phyloP scores from a whole-genome alignment of 495 filamentous ascomycete species.

The Annulohypoxylon maeteangense region DNA sequence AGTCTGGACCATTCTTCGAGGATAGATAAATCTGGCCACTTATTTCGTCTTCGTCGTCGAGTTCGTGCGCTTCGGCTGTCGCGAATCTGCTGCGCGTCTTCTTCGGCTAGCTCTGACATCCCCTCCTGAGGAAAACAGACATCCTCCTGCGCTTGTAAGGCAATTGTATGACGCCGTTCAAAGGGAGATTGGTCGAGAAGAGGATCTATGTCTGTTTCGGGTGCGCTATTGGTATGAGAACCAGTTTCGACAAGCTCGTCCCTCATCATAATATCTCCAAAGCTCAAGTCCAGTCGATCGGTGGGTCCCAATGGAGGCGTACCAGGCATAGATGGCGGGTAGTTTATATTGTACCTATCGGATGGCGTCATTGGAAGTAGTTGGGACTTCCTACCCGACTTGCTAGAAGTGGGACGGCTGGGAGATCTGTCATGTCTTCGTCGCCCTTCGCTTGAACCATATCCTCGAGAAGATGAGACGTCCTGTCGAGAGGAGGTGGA shows the following conservation, averaged over 20 bases:
- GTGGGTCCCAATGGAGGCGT: constrained; percentile 70
- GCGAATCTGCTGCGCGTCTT: constrained; percentile 63
- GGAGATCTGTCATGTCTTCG: constrained; percentile 40
- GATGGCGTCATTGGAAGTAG: constrained; percentile 49
- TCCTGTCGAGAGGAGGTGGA: constrained; percentile 50
- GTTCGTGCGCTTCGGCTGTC: constrained; percentile 47
- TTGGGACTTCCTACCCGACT: constrained; percentile 50
- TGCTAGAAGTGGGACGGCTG: constrained; percentile 56
- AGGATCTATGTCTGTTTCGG: constrained; percentile 49
- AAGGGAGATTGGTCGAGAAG: constrained; percentile 47
- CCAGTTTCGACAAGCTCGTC: constrained; percentile 60
- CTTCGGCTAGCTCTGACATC: constrained; percentile 81
- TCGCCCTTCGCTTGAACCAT: constrained; percentile 52
- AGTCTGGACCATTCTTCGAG: constrained; percentile 90
- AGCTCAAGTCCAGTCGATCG: constrained; percentile 67
- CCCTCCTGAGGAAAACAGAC: constrained; percentile 90
- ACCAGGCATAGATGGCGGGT: constrained; percentile 91
- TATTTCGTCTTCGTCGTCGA: constrained; percentile 64
- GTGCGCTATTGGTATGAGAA: constrained; percentile 60
- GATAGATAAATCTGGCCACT: constrained; percentile 71
- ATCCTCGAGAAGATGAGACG: constrained; percentile 41
- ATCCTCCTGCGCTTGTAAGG: constrained; percentile 76
- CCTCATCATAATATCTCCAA: constrained; percentile 81
- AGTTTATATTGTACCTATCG: constrained; percentile 84
- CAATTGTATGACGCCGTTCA: constrained; percentile 60